phyloP scores from a whole-genome alignment of 192 early-diverging fungal genomes.

The Coemansia guatemalensis region DNA sequence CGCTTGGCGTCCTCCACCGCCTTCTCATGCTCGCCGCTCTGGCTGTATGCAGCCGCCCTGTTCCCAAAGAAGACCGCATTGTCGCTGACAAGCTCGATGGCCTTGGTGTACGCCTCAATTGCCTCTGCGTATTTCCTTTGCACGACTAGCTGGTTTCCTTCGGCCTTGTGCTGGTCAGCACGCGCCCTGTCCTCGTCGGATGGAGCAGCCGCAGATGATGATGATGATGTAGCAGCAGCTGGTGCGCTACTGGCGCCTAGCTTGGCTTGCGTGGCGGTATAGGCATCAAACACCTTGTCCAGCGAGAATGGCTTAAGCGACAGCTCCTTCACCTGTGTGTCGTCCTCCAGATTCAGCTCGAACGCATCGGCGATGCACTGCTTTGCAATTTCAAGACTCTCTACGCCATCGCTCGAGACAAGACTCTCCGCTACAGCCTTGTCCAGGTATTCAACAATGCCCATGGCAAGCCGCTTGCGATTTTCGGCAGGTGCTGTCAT shows the following conservation, averaged over 20 bases:
- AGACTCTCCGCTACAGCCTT: constrained; percentile 43
- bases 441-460: constrained; percentile 51
- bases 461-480: constrained; percentile 43
- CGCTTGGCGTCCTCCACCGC: constrained; percentile 86
- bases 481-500: constrained; percentile 10
- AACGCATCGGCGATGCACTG: constrained; percentile 96
- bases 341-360: constrained; percentile 76
- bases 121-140: constrained; percentile 83
- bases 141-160: constrained; percentile 81
- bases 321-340: constrained; percentile 61
- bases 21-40: constrained; percentile 79
- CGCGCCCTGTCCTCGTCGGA: constrained; percentile 69
- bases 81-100: constrained; percentile 76
- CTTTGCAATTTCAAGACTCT: constrained; percentile 73
- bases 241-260: constrained; percentile 28
- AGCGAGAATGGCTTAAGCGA: constrained; percentile 87
- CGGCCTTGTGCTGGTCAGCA: constrained; percentile 87
- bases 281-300: constrained; percentile 87
- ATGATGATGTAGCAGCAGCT: constrained; percentile 2
- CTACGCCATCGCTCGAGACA: constrained; percentile 44
- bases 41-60: constrained; percentile 95
- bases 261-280: constrained; percentile 80
- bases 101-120: constrained; percentile 86
- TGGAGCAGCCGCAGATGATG: constrained; percentile 9
- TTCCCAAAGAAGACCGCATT: constrained; percentile 98